A percentile compares a stretch with the other conserved stretches of the same genome.
phyloP scores from a whole-genome alignment of 176 grass and related monocot genomes.

The Oryza brachyantha region DNA sequence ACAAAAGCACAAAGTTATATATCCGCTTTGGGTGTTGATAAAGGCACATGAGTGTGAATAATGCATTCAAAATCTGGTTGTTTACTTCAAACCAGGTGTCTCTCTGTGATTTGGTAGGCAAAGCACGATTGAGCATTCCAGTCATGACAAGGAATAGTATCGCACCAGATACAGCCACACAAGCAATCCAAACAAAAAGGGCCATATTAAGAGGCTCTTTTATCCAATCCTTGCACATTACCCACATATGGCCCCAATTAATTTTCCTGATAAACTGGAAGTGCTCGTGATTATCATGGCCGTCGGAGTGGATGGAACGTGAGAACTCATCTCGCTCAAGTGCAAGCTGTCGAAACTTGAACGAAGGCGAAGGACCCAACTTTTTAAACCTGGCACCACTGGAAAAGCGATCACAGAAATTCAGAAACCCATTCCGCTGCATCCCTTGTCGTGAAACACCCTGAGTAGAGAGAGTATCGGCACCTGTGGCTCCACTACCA shows the following conservation, averaged over 20 bases:
- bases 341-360: constrained; percentile 71
- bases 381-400: constrained; percentile 48
- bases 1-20: constrained; percentile 69
- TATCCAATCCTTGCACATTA: constrained; percentile 61
- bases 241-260: constrained; percentile 60
- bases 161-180: constrained; percentile 66
- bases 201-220: constrained; percentile 78
- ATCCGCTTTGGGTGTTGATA: constrained; percentile 79
- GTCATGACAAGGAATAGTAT: constrained; percentile 88
- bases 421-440: constrained; percentile 31
- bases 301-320: constrained; percentile 62
- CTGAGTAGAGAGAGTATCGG: constrained; percentile 32
- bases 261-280: constrained; percentile 68
- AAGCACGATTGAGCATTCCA: constrained; percentile 70
- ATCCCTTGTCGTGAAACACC: constrained; percentile 32
- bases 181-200: constrained; percentile 75
- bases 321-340: constrained; percentile 75
- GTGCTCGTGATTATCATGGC: constrained; percentile 35
- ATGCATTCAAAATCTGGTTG: constrained; percentile 89
- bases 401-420: constrained; percentile 40
- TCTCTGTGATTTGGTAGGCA: constrained; percentile 64
- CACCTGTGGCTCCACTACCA: constrained; percentile 13
- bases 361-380: constrained; percentile 59
- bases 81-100: constrained; percentile 93
- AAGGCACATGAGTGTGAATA: constrained; percentile 95